Conservation (phyloP, 2,329 filamentous ascomycete species). For the Coniochaeta sp. region DNA sequence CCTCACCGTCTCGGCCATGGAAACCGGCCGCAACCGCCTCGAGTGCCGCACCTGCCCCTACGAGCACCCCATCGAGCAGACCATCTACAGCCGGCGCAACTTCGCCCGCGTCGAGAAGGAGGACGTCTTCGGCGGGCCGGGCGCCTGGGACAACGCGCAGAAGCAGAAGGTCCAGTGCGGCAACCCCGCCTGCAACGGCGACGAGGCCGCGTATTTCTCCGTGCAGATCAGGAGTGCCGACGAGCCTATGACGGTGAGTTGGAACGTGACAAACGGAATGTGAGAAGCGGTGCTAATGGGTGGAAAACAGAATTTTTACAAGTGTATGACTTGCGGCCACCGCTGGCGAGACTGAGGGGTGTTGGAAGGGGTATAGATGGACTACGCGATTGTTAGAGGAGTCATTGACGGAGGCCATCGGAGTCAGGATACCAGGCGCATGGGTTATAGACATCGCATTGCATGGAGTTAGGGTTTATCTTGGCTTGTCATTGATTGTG, state of each 20-base stretch:
- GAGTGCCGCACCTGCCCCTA: constrained; percentile 96
- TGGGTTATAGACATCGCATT: constrained; percentile 2
- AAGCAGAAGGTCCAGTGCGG: constrained; percentile 73
- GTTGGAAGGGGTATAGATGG: constrained; percentile 11
- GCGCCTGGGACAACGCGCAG: constrained; percentile 86
- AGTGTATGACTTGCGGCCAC: constrained; percentile 61
- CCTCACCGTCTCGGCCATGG: constrained; percentile 61
- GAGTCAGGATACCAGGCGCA: not conserved
- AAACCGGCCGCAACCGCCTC: constrained; percentile 65
- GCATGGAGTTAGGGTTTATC: constrained; percentile 5
- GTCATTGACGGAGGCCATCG: not conserved
- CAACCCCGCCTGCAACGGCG: constrained; percentile 67
- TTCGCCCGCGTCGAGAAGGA: constrained; percentile 85
- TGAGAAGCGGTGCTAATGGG: not conserved
- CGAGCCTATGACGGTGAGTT: constrained; percentile 75
- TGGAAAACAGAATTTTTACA: constrained; percentile 1
- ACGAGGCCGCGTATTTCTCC: constrained; percentile 89
- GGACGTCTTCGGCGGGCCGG: constrained; percentile 80
- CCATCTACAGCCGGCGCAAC: constrained; percentile 74
- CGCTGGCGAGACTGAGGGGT: constrained; percentile 56
- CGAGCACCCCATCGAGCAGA: constrained; percentile 71
- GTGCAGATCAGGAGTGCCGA: constrained; percentile 97
- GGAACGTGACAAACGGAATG: not conserved
- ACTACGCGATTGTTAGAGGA: too few species aligned
- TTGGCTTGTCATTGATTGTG: not conserved